Evolutionary conservation across 345 rosid genomes (phyloP).

Genomic region (Murraya paniculata): DNA sequence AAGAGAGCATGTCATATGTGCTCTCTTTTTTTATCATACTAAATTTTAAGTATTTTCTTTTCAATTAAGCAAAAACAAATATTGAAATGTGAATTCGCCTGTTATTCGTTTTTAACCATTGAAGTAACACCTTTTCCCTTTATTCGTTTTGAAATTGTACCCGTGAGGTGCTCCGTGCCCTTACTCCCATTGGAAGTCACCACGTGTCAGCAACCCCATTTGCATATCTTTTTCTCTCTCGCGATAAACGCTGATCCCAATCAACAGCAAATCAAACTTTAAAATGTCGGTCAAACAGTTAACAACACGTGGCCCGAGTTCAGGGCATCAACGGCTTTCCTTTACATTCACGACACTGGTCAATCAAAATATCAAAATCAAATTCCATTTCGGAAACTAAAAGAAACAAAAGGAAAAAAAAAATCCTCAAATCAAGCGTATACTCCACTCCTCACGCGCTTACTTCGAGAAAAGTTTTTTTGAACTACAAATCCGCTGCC

Average conservation of each 20-base stretch:
- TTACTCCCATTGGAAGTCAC: too few relatives aligned
- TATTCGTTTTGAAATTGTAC: neutral
- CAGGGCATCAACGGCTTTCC: conserved; percentile 26
- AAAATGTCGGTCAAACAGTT: conserved; percentile 15
- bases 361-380: neutral
- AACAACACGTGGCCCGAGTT: neutral
- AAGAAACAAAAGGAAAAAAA: neutral
- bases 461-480: conserved; percentile 7
- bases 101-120: neutral
- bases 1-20: too few relatives aligned
- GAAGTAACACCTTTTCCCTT: neutral
- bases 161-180: neutral
- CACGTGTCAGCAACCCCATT: neutral
- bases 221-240: neutral
- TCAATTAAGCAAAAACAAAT: too few relatives aligned
- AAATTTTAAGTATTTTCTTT: too few relatives aligned
- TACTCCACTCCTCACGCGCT: conserved; percentile 23
- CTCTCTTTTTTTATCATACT: too few relatives aligned
- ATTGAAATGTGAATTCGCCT: too few relatives aligned
- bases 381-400: neutral
- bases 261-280: neutral
- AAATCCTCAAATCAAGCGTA: neutral
- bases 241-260: neutral
- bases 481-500: conserved; percentile 13
- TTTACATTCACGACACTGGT: conserved; percentile 31